Evolutionary conservation across 164 flowering plant genomes (phyloP), one percentile per base, ranked within the genome.

Genomic region (Stephania cephalantha): DNA sequence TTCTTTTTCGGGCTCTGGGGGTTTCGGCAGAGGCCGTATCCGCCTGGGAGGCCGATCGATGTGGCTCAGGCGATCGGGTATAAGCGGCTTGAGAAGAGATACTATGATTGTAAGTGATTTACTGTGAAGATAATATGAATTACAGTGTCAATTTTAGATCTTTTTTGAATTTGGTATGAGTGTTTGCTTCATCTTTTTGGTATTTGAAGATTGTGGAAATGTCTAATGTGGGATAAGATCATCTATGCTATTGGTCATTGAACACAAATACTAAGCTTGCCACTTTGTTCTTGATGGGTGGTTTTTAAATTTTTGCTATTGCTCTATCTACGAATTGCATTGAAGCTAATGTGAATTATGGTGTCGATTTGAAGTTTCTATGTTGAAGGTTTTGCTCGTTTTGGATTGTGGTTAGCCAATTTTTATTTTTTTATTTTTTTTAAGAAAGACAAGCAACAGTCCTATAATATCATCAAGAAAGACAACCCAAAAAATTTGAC

Each of bases 1-100:
- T 95, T 95, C 87, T 86, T 88, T 55, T 91, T 95, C 63, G 97
- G 98, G 17, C 86, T 95, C 4, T 95, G 98, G 98, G 97, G 97
- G 17, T 95, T 90, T 64, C 58, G 85, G 70, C 98, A 93, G 79
- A 78, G 98, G 68, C 95, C 98, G 0, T 95, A 95, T 66, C 98
- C 98, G 7, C 88, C 97, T 0, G 87, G 91, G 1, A 75, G 88
- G 74, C 98, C 98, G 2, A 89, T 87, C 76, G 97, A 95, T 80
- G 90, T 86, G 73, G 91, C 98, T 9, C 98, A 93, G 81, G 98
- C 97, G 42, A 88, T 95, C 79, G 97, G 98, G 53, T 95, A 89
- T 69, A 87, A 95, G 88, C 78, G 78, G 71, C 94, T 95, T 0
- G 97, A 93, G 89, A 85, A 81, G 85, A 86, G 98, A 6, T 92